These are phyloP conservation scores for Geotrichum macrosporum DNA, from an alignment of 1,139 yeast genomes.

Conservation along the genomic window DNA sequence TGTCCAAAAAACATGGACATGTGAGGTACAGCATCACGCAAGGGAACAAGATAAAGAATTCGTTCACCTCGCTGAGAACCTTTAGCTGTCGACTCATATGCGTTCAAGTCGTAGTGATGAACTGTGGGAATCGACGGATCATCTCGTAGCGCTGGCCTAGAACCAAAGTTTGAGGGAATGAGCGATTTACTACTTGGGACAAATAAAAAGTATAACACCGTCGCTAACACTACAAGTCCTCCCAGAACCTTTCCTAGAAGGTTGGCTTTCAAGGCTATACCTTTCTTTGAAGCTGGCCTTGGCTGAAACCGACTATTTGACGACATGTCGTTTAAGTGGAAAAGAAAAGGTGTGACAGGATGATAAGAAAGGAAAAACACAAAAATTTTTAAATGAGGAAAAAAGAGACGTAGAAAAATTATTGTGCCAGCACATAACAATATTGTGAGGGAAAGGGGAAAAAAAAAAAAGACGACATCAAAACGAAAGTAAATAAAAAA, in stretches of 20 bases:
- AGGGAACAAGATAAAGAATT: constrained; percentile 60
- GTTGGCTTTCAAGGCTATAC: neutral
- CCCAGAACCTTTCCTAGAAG: neutral
- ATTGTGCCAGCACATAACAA: no score
- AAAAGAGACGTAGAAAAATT: no score
- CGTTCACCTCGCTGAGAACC: constrained; percentile 60
- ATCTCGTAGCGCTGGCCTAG: constrained; percentile 25
- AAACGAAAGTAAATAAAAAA: no score
- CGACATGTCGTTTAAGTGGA: no score
- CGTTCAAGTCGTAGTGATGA: constrained; percentile 51
- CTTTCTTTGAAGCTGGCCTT: neutral
- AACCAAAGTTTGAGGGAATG: neutral
- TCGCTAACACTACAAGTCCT: neutral
- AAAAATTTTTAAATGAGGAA: no score
- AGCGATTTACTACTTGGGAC: neutral
- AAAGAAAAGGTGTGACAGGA: neutral
- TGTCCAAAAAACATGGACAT: constrained; percentile 62
- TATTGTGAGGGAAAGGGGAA: no score
- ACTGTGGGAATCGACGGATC: constrained; percentile 41
- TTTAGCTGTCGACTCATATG: constrained; percentile 48
- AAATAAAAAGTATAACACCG: neutral
- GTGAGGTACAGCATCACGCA: constrained; percentile 67
- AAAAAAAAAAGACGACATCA: no score
- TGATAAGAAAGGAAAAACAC: neutral
- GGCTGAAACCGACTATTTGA: constrained; percentile 9